Base-by-base conservation (phyloP, 2,329 filamentous ascomycete species). In the Aspergillus terreus region DNA sequence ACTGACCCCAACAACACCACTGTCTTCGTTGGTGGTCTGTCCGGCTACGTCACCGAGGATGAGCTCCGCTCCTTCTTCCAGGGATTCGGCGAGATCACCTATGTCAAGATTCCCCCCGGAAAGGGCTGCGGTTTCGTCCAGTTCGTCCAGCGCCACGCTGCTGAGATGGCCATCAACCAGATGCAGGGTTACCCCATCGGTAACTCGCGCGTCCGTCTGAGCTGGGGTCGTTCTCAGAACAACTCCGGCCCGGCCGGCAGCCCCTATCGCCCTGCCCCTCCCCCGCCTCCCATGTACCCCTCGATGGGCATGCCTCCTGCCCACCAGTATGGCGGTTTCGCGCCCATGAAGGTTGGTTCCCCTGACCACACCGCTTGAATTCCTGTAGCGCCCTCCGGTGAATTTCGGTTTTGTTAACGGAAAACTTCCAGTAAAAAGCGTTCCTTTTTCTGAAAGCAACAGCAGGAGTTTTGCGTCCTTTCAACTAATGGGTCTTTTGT, bases 11-110 rank as follows among this genome's bases (percentile, higher is more conserved):
- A 99, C 83, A 99, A 99, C 78, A 99, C 94, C 15, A 99, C 94
- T 17, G 94, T 99, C 57, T 99, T 99, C 66, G 94, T 99, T 50
- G 94, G 94, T 60, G 94, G 94, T 49, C 84, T 99, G 4, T 96
- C 92, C 35, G 94, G 94, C 60, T 99, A 99, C 67, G 94, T 99
- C 57, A 99, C 94, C 44, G 94, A 99, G 78, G 94, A 99, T 66
- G 94, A 99, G 80, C 87, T 99, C n/a, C 90, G 94, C 58, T 96
- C 92, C 0, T 99, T 99, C 83, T 99, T 99, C 86, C 94, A 99
- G 75, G 94, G 94, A 63, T 99, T 99, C 59, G 94, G 94, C 55
- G 94, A 99, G 73, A 99, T 99, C 70, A 99, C 94, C 65, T 99
- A 99, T 72, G 94, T 99, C 78, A 99, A 99, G 85, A 99, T 99